Evolutionary conservation across 129 eudicot genomes (phyloP).

Genomic region (Arctium minus): DNA sequence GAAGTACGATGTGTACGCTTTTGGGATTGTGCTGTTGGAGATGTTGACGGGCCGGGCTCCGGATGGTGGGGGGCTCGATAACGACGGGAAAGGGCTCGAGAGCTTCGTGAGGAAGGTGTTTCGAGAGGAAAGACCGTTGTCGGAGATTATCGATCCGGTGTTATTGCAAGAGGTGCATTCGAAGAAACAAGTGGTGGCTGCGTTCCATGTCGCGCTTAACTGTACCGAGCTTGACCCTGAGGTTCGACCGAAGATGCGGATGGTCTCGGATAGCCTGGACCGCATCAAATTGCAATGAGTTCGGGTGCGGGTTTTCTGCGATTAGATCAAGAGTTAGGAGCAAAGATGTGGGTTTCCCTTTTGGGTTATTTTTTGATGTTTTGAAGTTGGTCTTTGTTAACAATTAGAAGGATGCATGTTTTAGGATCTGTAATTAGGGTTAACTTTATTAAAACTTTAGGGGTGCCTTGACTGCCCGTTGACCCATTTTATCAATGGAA

Average conservation of each 20-base stretch:
- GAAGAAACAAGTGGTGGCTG: slow-evolving; percentile 73
- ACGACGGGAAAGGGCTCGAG: slow-evolving; percentile 64
- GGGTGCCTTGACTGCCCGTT: not conserved
- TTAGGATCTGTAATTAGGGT: slow-evolving; percentile 24
- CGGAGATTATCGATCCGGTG: slow-evolving; percentile 74
- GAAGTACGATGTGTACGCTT: slow-evolving; percentile 81
- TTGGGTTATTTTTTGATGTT: slow-evolving; percentile 8
- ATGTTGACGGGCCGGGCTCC: slow-evolving; percentile 68
- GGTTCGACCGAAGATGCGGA: slow-evolving; percentile 85
- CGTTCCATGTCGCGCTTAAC: slow-evolving; percentile 68
- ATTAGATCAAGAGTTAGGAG: slow-evolving; percentile 16
- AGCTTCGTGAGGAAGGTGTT: slow-evolving; percentile 65
- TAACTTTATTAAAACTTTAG: not conserved
- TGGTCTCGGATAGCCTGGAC: slow-evolving; percentile 72
- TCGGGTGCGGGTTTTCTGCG: not conserved
- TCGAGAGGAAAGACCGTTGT: slow-evolving; percentile 79
- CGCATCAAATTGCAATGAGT: slow-evolving; percentile 53
- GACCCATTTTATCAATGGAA: not conserved
- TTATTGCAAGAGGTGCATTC: slow-evolving; percentile 84
- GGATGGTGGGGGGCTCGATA: slow-evolving; percentile 36
- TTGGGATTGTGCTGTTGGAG: slow-evolving; percentile 80
- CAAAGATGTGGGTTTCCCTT: slow-evolving; percentile 19
- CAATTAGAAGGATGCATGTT: slow-evolving; percentile 8
- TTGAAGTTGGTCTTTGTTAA: slow-evolving; percentile 17
- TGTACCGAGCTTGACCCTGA: slow-evolving; percentile 89